phyloP scores from a whole-genome alignment of 2,329 filamentous ascomycete genomes.

The Mycogone perniciosa region DNA sequence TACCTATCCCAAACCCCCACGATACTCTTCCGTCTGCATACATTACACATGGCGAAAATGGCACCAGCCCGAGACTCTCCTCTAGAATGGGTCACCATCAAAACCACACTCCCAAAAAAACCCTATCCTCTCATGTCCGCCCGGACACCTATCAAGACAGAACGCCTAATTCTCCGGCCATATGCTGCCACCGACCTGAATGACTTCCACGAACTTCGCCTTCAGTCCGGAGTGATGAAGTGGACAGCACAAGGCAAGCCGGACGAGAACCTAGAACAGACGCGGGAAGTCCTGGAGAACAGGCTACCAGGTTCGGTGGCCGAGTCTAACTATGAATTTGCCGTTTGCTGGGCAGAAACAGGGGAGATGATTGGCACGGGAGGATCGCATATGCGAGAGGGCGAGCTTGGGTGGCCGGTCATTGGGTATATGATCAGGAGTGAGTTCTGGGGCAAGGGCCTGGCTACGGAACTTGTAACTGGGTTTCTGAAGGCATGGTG shows the following conservation, averaged over 20 bases:
- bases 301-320: slow-evolving; percentile 42
- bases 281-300: slow-evolving; percentile 32
- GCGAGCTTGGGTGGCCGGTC: slow-evolving; percentile 48
- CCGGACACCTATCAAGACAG: slow-evolving; percentile 39
- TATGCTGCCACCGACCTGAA: slow-evolving; percentile 43
- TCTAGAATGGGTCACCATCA: slow-evolving; percentile 35
- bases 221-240: slow-evolving; percentile 55
- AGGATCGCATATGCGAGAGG: slow-evolving; percentile 32
- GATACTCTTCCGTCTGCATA: too few species aligned
- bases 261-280: slow-evolving; percentile 40
- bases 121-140: slow-evolving; percentile 36
- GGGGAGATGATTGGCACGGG: slow-evolving; percentile 48
- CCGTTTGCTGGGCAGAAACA: slow-evolving; percentile 41
- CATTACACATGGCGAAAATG: slow-evolving; percentile 13
- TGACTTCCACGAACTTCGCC: slow-evolving; percentile 46
- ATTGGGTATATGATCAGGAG: slow-evolving; percentile 51
- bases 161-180: slow-evolving; percentile 50
- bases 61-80: slow-evolving; percentile 11
- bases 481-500: slow-evolving; percentile 43
- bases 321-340: slow-evolving; percentile 48
- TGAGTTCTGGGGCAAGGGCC: slow-evolving; percentile 49
- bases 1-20: background rate
- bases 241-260: slow-evolving; percentile 41
- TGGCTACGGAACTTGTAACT: slow-evolving; percentile 50
- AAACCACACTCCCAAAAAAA: slow-evolving; percentile 40